These are phyloP conservation scores for Cladobotryum mycophilum DNA, from an alignment of 2,329 filamentous ascomycete genomes.

Conservation along the genomic window DNA sequence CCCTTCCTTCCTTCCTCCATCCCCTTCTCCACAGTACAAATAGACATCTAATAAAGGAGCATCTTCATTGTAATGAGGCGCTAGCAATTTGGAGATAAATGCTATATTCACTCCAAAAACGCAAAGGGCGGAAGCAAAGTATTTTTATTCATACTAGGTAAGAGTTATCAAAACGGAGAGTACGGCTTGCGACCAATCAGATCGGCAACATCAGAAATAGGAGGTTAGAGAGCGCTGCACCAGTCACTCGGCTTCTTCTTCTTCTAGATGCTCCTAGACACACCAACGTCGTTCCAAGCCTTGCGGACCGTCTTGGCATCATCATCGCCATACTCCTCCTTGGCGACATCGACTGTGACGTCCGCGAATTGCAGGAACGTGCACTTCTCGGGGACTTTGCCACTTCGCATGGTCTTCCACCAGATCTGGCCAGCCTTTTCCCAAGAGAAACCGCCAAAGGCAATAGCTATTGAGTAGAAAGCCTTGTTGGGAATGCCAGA, in stretches of 20 bases:
- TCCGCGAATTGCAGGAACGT: conserved; percentile 45
- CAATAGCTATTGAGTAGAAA: conserved; percentile 43
- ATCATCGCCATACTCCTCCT: conserved; percentile 36
- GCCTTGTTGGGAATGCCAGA: conserved; percentile 54
- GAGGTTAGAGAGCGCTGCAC: background rate
- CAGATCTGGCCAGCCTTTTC: conserved; percentile 48
- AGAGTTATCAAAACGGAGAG: background rate
- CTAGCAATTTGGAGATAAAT: too few species aligned
- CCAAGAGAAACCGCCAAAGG: conserved; percentile 48
- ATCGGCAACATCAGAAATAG: background rate
- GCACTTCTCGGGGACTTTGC: conserved; percentile 33
- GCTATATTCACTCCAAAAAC: too few species aligned
- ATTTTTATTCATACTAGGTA: background rate
- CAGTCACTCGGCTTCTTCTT: conserved; percentile 9
- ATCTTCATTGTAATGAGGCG: too few species aligned
- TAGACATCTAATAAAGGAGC: too few species aligned
- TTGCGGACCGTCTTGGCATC: conserved; percentile 38
- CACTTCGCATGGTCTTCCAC: conserved; percentile 44
- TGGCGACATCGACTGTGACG: conserved; percentile 40
- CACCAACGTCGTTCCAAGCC: conserved; percentile 44
- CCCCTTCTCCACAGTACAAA: too few species aligned
- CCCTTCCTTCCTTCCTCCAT: too few species aligned
- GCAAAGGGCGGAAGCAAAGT: background rate
- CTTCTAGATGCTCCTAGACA: conserved; percentile 22
- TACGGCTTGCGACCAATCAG: background rate